These are phyloP conservation scores for Russula earlei DNA, from an alignment of 768 basidiomycete genomes.

Conservation along the genomic window DNA sequence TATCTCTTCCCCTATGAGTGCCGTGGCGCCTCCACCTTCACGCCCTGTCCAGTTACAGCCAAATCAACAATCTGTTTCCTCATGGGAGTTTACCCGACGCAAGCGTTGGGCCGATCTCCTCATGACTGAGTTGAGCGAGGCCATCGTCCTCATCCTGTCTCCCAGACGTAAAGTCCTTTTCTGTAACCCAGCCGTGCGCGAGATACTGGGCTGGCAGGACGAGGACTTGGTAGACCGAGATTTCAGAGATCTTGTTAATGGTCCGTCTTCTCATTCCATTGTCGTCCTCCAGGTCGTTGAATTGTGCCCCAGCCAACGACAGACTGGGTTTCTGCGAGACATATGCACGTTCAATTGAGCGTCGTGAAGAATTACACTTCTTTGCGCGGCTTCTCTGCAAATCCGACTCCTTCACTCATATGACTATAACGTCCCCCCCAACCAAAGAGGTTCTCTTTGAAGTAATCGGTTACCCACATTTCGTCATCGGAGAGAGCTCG, in stretches of 20 bases:
- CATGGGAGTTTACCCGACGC: conserved; percentile 77
- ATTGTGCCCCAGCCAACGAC: conserved; percentile 44
- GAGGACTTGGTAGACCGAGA: conserved; percentile 62
- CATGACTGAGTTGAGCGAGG: conserved; percentile 66
- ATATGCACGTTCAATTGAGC: conserved; percentile 48
- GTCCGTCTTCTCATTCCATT: conserved; percentile 21
- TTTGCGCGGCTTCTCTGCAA: conserved; percentile 54
- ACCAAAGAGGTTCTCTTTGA: conserved; percentile 56
- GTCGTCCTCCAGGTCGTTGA: not conserved
- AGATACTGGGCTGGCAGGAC: conserved; percentile 71
- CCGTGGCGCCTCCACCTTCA: conserved; percentile 6
- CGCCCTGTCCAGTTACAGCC: conserved; percentile 1
- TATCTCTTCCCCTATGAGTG: conserved; percentile 1
- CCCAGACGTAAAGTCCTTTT: conserved; percentile 54
- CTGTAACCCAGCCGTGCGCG: conserved; percentile 56
- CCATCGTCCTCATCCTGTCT: conserved; percentile 59
- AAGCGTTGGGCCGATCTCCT: conserved; percentile 83
- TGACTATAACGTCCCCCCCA: conserved; percentile 22
- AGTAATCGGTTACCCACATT: conserved; percentile 56
- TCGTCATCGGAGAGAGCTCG: conserved; percentile 31
- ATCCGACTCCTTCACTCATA: conserved; percentile 25
- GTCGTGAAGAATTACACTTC: conserved; percentile 41
- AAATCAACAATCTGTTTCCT: conserved; percentile 14
- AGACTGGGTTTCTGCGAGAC: conserved; percentile 34
- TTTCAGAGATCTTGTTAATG: conserved; percentile 53